Base-by-base conservation (phyloP, 208 protist species). In the Trypanosomatidae sp. region DNA sequence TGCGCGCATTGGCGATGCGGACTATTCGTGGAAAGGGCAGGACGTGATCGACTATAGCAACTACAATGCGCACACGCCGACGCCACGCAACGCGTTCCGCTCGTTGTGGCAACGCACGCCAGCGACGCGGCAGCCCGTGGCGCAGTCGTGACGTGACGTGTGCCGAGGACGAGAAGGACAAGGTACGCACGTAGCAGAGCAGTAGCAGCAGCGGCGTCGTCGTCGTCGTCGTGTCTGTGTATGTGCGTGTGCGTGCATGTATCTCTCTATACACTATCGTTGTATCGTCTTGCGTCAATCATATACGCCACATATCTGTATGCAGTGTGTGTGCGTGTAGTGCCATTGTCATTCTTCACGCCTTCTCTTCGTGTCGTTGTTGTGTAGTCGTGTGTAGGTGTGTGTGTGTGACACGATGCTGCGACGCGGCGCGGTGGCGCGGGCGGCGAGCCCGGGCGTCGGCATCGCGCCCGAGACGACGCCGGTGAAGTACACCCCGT, bases 391-490 rank as follows among this genome's bases (percentile, higher is more conserved):
- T 16, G 16, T 42, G 4, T 35, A 15, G 11, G 37, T 26, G 11
- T 11, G 4, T 52, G 35, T 37, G 7, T 35, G 18, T 24, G 20
- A 13, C 10, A 52, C 53, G 45, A 57, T 72, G 58, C 32, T 86
- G 13, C 60, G 60, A 2, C 15, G 49, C 50, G 80, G 68, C 26
- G 19, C 26, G n/a, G 35, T 15, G 42, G 33, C 60, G 40, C 61
- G 74, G 21, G 85, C 85, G 19, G 48, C 66, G 24, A 74, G 62
- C 38, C 85, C 80, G 1, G 75, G 75, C 27, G 59, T 94, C 18
- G 78, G 80, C 32, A 90, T 90, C 48, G 80, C 85, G 21, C 85
- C 85, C 13, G 74, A 90, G 66, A 90, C 85, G 27, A 90, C 85
- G 25, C 85, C 85, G 4, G 64, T 94, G 15, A 94, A 94, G 70